phyloP scores from a whole-genome alignment of 306 rosid genomes.

The Rosa rugosa region DNA sequence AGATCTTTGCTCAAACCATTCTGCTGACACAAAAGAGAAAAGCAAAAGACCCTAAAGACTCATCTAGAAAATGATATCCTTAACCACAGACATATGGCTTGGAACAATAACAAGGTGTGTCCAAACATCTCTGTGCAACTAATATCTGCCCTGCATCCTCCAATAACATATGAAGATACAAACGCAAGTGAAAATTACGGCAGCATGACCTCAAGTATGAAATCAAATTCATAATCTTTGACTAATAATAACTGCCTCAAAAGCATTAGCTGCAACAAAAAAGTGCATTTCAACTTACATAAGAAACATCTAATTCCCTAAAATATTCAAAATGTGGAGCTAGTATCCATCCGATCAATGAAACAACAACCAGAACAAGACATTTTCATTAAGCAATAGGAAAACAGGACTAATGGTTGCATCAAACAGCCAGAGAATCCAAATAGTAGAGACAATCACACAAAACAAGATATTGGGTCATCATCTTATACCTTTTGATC shows the following conservation, averaged over 20 bases:
- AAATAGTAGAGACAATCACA: neutral
- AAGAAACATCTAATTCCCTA: neutral
- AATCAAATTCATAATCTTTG: neutral
- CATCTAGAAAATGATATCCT: neutral
- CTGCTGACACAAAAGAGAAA: neutral
- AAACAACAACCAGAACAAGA: conserved; percentile 19
- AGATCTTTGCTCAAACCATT: conserved; percentile 4
- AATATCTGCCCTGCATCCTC: neutral
- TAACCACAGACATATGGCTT: neutral
- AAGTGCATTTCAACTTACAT: neutral
- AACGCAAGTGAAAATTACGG: neutral
- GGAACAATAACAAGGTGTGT: conserved; percentile 9
- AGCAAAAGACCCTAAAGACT: neutral
- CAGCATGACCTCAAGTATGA: neutral
- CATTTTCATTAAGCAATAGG: neutral
- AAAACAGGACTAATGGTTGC: conserved; percentile 1
- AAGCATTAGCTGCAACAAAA: neutral
- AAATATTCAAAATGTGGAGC: neutral
- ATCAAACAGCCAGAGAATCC: neutral
- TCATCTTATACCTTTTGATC: conserved; percentile 60
- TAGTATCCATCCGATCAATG: neutral
- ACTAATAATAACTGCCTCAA: neutral
- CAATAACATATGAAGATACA: neutral
- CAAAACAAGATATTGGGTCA: neutral
- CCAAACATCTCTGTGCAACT: neutral